Conservation (phyloP, 2,329 filamentous ascomycete genomes). For the Westerdykella ornata region DNA sequence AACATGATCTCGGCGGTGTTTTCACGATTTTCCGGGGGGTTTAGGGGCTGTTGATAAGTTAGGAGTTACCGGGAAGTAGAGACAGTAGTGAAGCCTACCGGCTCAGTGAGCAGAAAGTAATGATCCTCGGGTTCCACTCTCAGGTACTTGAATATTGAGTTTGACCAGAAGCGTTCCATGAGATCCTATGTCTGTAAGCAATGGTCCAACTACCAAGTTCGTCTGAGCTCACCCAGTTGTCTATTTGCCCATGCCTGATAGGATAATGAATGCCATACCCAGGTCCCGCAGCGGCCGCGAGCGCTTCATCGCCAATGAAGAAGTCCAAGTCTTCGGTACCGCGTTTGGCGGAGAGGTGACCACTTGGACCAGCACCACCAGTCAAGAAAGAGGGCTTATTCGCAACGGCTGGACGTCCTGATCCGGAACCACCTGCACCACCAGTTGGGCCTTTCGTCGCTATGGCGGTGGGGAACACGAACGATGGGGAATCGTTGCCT, state of each 20-base stretch:
- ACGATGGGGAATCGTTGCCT: conserved; percentile 97
- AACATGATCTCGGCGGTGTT: conserved; percentile 99
- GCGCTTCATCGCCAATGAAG: conserved; percentile 96
- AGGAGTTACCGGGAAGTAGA: conserved; percentile 3
- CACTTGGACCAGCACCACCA: conserved; percentile 74
- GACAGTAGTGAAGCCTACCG: conserved; percentile 52
- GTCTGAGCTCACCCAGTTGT: conserved; percentile 74
- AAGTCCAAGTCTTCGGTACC: conserved; percentile 97
- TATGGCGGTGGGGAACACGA: conserved; percentile 98
- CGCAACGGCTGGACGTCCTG: conserved; percentile 79
- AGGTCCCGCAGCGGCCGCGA: conserved; percentile 74
- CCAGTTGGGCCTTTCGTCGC: conserved; percentile 77
- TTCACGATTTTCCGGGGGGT: conserved; percentile 97
- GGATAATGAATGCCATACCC: conserved; percentile 96
- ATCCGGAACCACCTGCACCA: conserved; percentile 67
- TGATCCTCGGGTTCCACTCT: conserved; percentile 98
- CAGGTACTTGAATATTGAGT: conserved; percentile 99
- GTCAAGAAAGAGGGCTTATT: conserved; percentile 96
- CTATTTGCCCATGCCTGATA: conserved; percentile 94
- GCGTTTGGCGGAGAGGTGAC: conserved; percentile 82
- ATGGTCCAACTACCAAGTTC: background rate
- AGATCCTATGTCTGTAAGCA: conserved; percentile 60
- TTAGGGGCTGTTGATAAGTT: conserved; percentile 64
- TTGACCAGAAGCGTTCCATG: conserved; percentile 99
- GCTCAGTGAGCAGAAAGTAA: conserved; percentile 95